Evolutionary conservation across 1,139 yeast genomes (phyloP), one percentile per base, ranked within the genome.

Genomic region (Candida smagusa): DNA sequence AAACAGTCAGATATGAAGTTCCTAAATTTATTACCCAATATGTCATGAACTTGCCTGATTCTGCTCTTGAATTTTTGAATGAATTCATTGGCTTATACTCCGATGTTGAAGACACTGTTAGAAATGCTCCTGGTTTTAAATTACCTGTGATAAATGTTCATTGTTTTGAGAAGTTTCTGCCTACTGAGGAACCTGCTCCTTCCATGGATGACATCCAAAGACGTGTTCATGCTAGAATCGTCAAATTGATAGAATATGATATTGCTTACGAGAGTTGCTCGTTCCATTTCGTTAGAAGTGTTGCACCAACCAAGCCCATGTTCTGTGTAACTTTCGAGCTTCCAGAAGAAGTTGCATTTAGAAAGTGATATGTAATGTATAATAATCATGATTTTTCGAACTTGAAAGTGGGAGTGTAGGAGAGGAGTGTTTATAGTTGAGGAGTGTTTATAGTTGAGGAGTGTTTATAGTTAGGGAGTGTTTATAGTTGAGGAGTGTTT

Each of bases 231-330:
- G 53, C 58, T 8, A 77, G 82, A 41, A 75, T 92, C 16, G 62
- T 74, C n/a, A 56, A 67, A 1, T 63, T 79, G 22, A 63, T 92
- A 46, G 68, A 73, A 2, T 70, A 50, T 50, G 68, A 74, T 1
- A 62, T 81, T 12, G 65, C 79, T 2, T 59, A 73, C 16, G 69
- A 68, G 5, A 54, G 63, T 0, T 65, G 85, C 31, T 54, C 63
- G 1, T 84, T 89, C 60, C 97, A 90, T 55, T 66, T 84, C 47
- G 98, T 94, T 9, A 77, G 98, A 53, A 82, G 81, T 56, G 98
- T 94, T 9, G 92, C 98, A 0, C 98, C 98, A 2, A 88, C 97
- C 2, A 94, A 92, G 58, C 92, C 92, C 25, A 92, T 92, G 98
- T 90, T 79, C 57, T 89, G 97, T 59, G 86, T 87, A 4, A 70